These are phyloP conservation scores for Botrytis byssoidea DNA, from an alignment of 2,329 filamentous ascomycete genomes.

Conservation along the genomic window DNA sequence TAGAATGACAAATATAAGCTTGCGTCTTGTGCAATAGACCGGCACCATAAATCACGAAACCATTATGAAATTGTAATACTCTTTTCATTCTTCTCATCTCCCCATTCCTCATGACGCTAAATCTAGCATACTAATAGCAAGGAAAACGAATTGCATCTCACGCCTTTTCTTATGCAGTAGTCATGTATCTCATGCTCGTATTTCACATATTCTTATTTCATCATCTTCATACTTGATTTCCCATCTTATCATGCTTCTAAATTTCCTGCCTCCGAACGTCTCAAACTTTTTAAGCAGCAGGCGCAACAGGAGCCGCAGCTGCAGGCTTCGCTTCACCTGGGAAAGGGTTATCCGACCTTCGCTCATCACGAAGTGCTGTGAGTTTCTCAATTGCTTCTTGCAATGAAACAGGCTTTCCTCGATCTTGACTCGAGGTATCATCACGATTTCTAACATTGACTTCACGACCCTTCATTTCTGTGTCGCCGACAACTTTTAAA, in stretches of 20 bases:
- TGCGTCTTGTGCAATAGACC: neutral
- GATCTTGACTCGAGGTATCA: conserved; percentile 59
- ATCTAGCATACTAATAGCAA: conserved; percentile 1
- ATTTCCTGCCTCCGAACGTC: neutral
- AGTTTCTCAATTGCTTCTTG: conserved; percentile 58
- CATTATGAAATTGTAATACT: neutral
- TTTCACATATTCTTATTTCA: neutral
- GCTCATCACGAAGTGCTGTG: conserved; percentile 50
- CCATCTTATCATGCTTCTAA: neutral
- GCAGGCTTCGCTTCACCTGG: conserved; percentile 31
- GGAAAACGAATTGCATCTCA: conserved; percentile 1
- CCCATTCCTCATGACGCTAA: neutral
- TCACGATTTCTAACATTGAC: conserved; percentile 65
- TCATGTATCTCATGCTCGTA: neutral
- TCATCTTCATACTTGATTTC: neutral
- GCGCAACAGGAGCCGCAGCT: conserved; percentile 1
- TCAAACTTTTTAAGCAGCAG: neutral
- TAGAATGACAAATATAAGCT: neutral
- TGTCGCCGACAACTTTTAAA: conserved; percentile 55
- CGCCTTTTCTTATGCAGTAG: neutral
- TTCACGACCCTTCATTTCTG: conserved; percentile 58
- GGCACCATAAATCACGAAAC: neutral
- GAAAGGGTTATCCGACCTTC: conserved; percentile 42
- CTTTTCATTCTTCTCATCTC: neutral
- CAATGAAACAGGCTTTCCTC: conserved; percentile 57